Evolutionary conservation across 495 filamentous ascomycete genomes (phyloP), one percentile per base, ranked within the genome.

Genomic region (Penicillium longicatenatum): DNA sequence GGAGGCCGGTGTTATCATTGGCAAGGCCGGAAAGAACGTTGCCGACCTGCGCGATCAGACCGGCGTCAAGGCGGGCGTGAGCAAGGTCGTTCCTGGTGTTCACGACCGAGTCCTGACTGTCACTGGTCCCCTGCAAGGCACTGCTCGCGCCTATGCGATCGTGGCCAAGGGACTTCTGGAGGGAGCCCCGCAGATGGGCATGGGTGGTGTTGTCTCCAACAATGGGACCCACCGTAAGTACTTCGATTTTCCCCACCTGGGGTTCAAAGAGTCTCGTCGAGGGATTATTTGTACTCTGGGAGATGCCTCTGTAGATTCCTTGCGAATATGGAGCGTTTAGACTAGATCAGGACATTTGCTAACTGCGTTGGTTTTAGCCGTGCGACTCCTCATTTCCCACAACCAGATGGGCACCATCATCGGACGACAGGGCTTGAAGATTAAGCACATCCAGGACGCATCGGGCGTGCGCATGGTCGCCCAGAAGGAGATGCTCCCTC

Each of bases 391-490:
- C 63, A 98, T 98, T 69, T 98, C 95, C 19, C 94, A 98, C 77
- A 98, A 98, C 70, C 95, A 98, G 73, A 98, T 98, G 94, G 94
- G 94, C 52, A 98, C 94, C 60, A 97, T 98, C 74, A 98, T 98
- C 64, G 94, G 94, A 60, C 88, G 92, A 51, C 89, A 92, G 77
- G 94, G 94, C 44, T 82, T 96, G 58, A 98, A 97, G 80, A 98
- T 98, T 80, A 98, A 98, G 83, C 89, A 96, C 73, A 98, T 98
- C 64, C 94, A 98, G 72, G 95, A 98, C 75, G 86, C 87, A 11
- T 98, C 95, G 3, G 92, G 93, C 59, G 93, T 97, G 55, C 91
- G 94, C 63, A 98, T 98, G 94, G 92, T 98, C 31, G 94, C 94
- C 48, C 93, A 97, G 72, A 98, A 98, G 77, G 94, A 98, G 68